Base-by-base conservation (phyloP, 1,139 yeast species). In the Saccharomyces hybrid region DNA sequence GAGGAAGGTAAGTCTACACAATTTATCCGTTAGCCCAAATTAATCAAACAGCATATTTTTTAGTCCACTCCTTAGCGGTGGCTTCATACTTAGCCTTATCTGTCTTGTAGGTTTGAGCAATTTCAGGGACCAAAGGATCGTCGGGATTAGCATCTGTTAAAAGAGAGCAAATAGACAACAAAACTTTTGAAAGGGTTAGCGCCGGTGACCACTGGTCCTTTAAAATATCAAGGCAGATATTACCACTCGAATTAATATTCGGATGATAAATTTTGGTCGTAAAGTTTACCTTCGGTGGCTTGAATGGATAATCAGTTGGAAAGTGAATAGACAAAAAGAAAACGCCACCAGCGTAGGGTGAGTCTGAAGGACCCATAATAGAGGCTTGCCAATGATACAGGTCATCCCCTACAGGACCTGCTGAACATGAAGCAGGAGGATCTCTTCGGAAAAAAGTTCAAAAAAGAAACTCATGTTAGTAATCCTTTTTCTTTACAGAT, bases 341-440 rank as follows among this genome's bases (percentile, higher is more conserved):
- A 48, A 89, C 95, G 64, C 96, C 97, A 63, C 95, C 93, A 52
- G 96, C 88, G 67, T 88, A 88, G 63, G 97, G 96, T 52, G 95
- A 85, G 74, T 89, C 97, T 62, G 93, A 80, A 51, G 97, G 97
- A 49, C 97, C 97, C 93, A 89, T 87, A 72, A 88, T 89, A 56
- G 96, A 88, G 51, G 97, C 97, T 75, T 89, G 96, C 97, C 97
- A 88, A 78, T 88, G 96, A 77, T 85, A 89, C 71, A 88, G 78
- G 71, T 88, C 96, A 68, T 93, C 98, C 54, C 97, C 97, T 52
- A 89, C 95, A 66, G 99, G 99, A 51, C 99, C 99, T 9, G 99
- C 99, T 44, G 97, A 90, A 75, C 99, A 93, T 52, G 97, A 90
- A 58, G 98, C 88, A 68, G 99, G 99, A 61, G 99, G 99, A 73